phyloP scores from a whole-genome alignment of 2,329 filamentous ascomycete genomes.

The Coleophoma cylindrospora region DNA sequence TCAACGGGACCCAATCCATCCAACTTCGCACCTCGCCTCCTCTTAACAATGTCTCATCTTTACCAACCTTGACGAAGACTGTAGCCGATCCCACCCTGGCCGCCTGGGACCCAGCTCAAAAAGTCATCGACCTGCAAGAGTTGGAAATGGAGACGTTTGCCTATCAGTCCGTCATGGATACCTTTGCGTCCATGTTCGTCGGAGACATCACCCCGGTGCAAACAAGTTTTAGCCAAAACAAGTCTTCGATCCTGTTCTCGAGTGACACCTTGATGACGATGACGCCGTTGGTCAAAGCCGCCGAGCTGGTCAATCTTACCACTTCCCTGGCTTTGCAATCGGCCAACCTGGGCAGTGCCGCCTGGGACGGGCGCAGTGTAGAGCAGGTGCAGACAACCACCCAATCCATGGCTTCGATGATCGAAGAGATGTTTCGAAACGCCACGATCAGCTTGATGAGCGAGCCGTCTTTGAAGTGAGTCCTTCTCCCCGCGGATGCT shows the following conservation, averaged over 20 bases:
- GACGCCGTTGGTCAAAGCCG: background rate
- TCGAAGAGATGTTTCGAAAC: background rate
- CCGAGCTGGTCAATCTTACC: background rate
- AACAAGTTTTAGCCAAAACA: background rate
- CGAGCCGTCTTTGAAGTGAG: background rate
- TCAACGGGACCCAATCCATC: background rate
- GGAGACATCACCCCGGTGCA: background rate
- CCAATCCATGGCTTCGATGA: background rate
- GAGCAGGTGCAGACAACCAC: background rate
- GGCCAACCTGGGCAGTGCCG: background rate
- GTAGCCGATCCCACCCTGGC: background rate
- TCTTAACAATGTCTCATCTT: background rate
- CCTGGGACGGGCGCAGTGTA: background rate
- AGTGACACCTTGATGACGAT: background rate
- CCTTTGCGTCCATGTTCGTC: background rate
- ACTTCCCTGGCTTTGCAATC: background rate
- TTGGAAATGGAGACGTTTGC: background rate
- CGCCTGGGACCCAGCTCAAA: background rate
- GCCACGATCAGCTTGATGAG: background rate
- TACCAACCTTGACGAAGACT: background rate
- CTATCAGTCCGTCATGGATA: background rate
- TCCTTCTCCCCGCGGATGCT: background rate
- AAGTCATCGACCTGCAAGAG: background rate
- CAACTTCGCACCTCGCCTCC: background rate
- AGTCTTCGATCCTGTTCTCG: background rate